Percentiles rank a stretch among this genome's conserved stretches.
Conservation (phyloP, 148 eudicot species). For the Simmondsia chinensis region DNA sequence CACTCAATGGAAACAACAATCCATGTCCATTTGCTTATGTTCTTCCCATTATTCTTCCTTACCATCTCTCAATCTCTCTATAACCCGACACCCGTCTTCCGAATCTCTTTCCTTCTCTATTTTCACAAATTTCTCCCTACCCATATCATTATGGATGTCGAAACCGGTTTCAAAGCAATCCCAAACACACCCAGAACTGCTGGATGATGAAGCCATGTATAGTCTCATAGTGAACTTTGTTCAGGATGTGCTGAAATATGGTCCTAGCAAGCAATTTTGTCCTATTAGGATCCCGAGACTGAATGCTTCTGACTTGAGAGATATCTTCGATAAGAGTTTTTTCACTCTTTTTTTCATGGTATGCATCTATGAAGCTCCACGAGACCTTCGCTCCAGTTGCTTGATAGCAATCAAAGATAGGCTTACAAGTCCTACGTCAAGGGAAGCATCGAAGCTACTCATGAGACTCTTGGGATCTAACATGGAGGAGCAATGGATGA, state of each 20-base stretch:
- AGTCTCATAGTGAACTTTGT: conserved; percentile 40
- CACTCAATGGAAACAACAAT: conserved; percentile 39
- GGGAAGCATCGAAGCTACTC: conserved; percentile 33
- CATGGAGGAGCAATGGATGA: conserved; percentile 71
- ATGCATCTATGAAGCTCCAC: conserved; percentile 81
- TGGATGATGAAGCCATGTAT: conserved; percentile 22
- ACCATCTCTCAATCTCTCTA: conserved; percentile 48
- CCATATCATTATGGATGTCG: conserved; percentile 68
- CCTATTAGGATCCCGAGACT: conserved; percentile 19
- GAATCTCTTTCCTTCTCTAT: conserved; percentile 38
- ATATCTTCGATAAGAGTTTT: conserved; percentile 49
- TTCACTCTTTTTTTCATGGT: conserved; percentile 56
- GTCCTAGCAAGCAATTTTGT: conserved; percentile 28
- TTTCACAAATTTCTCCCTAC: conserved; percentile 39
- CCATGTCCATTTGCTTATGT: conserved; percentile 39
- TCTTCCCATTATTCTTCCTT: conserved; percentile 41
- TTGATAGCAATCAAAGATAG: conserved; percentile 36
- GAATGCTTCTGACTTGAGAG: conserved; percentile 22
- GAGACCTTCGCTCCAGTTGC: conserved; percentile 42
- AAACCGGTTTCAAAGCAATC: conserved; percentile 32
- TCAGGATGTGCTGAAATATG: conserved; percentile 59
- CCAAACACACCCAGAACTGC: conserved; percentile 11
- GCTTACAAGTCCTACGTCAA: conserved; percentile 26
- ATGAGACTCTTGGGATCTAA: conserved; percentile 57
- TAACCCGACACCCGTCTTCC: conserved; percentile 26